Evolutionary conservation across 495 filamentous ascomycete genomes (phyloP).

Genomic region (Lophiotrema nucula): DNA sequence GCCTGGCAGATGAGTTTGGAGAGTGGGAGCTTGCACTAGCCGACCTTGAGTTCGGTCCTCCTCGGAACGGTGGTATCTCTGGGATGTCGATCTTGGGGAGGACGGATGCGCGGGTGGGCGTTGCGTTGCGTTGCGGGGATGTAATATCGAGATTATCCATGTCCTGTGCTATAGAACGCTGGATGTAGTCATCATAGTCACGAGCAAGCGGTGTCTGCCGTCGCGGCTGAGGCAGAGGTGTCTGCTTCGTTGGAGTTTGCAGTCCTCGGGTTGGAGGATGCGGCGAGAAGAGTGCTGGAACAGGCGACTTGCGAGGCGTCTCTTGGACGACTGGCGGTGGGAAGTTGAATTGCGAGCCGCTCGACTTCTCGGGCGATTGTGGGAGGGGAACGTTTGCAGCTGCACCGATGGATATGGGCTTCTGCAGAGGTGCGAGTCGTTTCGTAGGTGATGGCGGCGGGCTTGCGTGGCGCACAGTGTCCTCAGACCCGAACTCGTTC

Average conservation of each 20-base stretch:
- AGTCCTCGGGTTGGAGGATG: constrained; percentile 17
- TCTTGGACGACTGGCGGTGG: constrained; percentile 11
- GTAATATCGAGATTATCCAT: constrained; percentile 33
- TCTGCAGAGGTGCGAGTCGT: constrained; percentile 49
- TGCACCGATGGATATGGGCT: constrained; percentile 43
- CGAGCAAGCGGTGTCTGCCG: constrained; percentile 28
- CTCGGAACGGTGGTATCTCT: constrained; percentile 20
- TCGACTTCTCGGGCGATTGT: constrained; percentile 47
- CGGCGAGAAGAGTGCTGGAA: constrained; percentile 45
- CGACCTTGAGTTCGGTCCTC: constrained; percentile 3
- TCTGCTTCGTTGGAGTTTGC: constrained; percentile 20
- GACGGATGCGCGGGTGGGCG: constrained; percentile 16
- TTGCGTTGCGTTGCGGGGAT: constrained; percentile 10
- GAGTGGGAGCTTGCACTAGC: constrained; percentile 13
- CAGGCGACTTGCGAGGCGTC: constrained; percentile 35
- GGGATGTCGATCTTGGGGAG: constrained; percentile 16
- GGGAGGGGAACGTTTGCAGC: constrained; percentile 62
- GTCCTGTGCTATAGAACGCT: constrained; percentile 40
- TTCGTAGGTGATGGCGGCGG: constrained; percentile 58
- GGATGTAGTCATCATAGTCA: constrained; percentile 41
- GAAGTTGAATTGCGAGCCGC: background rate
- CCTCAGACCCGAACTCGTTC: constrained; percentile 24
- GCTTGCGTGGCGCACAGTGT: constrained; percentile 36
- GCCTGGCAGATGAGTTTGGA: no score
- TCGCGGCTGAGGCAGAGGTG: constrained; percentile 30